Evolutionary conservation across 2,329 filamentous ascomycete species (phyloP).

Genomic region (Colletotrichum spaethianum): DNA sequence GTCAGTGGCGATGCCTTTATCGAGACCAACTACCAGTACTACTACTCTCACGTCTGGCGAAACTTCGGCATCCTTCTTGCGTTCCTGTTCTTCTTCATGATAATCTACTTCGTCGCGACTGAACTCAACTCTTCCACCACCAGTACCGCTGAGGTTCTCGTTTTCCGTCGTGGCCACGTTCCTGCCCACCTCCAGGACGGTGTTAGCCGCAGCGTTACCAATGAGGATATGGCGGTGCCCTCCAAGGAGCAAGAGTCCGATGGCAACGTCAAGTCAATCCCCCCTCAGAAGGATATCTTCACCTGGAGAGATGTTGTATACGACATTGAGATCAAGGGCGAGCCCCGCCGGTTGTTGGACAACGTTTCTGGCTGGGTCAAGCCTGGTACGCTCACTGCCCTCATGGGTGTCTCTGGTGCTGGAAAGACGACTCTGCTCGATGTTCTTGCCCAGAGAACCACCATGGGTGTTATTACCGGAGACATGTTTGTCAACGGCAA

Average conservation of each 20-base stretch:
- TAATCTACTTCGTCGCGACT: constrained; percentile 72
- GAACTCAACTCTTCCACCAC: constrained; percentile 76
- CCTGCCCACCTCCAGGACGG: constrained; percentile 57
- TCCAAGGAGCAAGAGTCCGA: constrained; percentile 64
- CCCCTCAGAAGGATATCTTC: constrained; percentile 73
- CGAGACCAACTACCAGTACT: constrained; percentile 68
- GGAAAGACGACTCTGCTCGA: constrained; percentile 62
- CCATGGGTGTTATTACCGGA: constrained; percentile 74
- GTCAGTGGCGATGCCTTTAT: constrained; percentile 76
- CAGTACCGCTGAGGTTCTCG: constrained; percentile 77
- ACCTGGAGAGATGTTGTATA: constrained; percentile 85
- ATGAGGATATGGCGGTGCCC: constrained; percentile 54
- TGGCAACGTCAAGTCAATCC: constrained; percentile 50
- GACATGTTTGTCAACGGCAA: constrained; percentile 77
- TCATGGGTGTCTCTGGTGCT: constrained; percentile 74
- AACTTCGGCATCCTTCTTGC: constrained; percentile 79
- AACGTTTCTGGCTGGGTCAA: constrained; percentile 91
- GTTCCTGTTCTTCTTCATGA: constrained; percentile 75
- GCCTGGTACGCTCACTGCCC: constrained; percentile 86
- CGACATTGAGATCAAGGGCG: constrained; percentile 79
- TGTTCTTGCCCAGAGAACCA: constrained; percentile 63
- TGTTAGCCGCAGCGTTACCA: constrained; percentile 46
- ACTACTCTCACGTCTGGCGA: constrained; percentile 72
- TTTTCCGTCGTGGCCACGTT: constrained; percentile 72
- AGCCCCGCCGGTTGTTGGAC: constrained; percentile 80